These are phyloP conservation scores for Arthroderma sp. DNA, from an alignment of 2,329 filamentous ascomycete genomes.

Conservation along the genomic window DNA sequence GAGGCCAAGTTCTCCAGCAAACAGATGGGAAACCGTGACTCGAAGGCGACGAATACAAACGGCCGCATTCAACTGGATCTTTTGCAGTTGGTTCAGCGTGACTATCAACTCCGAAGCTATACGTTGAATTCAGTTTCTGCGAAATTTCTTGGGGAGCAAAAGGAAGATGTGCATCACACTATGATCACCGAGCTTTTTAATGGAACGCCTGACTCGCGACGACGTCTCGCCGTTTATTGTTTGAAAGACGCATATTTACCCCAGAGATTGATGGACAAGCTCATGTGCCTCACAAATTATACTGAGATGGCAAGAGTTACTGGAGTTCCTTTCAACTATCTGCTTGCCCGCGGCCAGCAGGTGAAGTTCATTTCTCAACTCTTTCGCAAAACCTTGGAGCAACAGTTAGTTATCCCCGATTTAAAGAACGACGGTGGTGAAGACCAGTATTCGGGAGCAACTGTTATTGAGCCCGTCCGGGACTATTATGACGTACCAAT, in stretches of 20 bases:
- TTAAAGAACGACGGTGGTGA: constrained; percentile 55
- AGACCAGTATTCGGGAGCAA: constrained; percentile 94
- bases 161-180: constrained; percentile 95
- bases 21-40: constrained; percentile 93
- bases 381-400: constrained; percentile 85
- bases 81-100: constrained; percentile 85
- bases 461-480: constrained; percentile 87
- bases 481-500: constrained; percentile 93
- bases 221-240: constrained; percentile 87
- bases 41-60: constrained; percentile 87
- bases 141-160: constrained; percentile 91
- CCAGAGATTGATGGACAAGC: constrained; percentile 87
- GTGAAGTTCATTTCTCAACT: constrained; percentile 96
- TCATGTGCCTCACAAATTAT: constrained; percentile 97
- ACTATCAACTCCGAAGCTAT: constrained; percentile 91
- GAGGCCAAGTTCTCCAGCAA: constrained; percentile 89
- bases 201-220: constrained; percentile 80
- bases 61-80: constrained; percentile 86
- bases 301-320: constrained; percentile 99
- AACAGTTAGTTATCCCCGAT: constrained; percentile 90
- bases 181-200: constrained; percentile 99
- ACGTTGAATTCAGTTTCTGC: constrained; percentile 93
- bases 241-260: constrained; percentile 94
- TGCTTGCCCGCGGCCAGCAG: constrained; percentile 85
- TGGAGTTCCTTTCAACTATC: constrained; percentile 90